A percentile compares a stretch with the other conserved stretches of the same genome.
phyloP scores from a whole-genome alignment of 257 asterid genomes.

The Prunella vulgaris region DNA sequence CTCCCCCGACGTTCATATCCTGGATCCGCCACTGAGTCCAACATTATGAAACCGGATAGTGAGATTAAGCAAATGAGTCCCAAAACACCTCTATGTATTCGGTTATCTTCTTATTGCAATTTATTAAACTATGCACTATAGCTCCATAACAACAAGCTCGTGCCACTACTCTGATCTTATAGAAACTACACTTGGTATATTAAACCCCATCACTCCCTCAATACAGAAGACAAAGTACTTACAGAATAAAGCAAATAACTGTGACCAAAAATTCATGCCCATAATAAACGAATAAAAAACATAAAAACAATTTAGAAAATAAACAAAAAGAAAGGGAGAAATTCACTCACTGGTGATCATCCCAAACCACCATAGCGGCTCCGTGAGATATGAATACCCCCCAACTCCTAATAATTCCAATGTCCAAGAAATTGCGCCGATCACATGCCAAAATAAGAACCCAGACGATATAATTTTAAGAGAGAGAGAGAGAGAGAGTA shows the following conservation, averaged over 20 bases:
- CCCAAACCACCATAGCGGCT: slow-evolving; percentile 95
- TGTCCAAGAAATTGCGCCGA: neutral
- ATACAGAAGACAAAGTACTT: neutral
- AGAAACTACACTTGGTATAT: neutral
- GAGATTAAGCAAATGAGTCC: neutral
- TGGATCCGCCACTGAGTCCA: too few relatives aligned
- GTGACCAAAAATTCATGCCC: neutral
- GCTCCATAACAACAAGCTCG: neutral
- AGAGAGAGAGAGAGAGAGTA: neutral
- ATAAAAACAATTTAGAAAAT: neutral
- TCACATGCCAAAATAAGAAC: slow-evolving; percentile 5
- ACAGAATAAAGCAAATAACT: neutral
- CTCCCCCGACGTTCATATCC: too few relatives aligned
- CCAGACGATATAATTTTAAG: neutral
- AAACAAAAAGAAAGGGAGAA: neutral
- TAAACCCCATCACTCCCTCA: neutral
- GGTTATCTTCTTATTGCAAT: neutral
- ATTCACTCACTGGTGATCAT: slow-evolving; percentile 66
- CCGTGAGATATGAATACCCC: slow-evolving; percentile 70
- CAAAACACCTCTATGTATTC: neutral
- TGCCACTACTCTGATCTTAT: neutral
- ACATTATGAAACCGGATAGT: neutral
- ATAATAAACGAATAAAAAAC: neutral
- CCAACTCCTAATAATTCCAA: slow-evolving; percentile 55
- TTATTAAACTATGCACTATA: neutral